Percentiles rank a stretch among this genome's conserved stretches.
Evolutionary conservation across 1,139 yeast species (phyloP).

Genomic region (Kodamaea derodonti): DNA sequence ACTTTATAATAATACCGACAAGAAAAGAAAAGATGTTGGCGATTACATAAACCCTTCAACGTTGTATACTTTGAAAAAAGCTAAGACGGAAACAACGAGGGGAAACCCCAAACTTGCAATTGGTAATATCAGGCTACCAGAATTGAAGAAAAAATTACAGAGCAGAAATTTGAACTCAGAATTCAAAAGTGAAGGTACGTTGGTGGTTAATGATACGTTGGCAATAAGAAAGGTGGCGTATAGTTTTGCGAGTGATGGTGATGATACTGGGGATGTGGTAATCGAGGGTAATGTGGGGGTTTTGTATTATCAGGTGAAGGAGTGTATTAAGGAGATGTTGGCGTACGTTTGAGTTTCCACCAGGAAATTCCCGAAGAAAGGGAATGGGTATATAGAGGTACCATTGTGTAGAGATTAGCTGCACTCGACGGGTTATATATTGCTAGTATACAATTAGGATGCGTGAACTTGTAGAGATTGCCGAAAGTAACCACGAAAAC

Average conservation of each 20-base stretch:
- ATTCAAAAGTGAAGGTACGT: slow-evolving; percentile 88
- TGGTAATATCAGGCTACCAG: slow-evolving; percentile 86
- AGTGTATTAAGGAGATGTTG: slow-evolving; percentile 70
- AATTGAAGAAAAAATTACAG: slow-evolving; percentile 62
- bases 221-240: slow-evolving; percentile 69
- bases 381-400: too few species aligned
- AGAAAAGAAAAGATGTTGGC: slow-evolving; percentile 16
- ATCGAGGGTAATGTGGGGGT: slow-evolving; percentile 81
- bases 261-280: slow-evolving; percentile 71
- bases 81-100: slow-evolving; percentile 14
- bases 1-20: slow-evolving; percentile 25
- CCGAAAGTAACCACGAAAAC: too few species aligned
- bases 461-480: too few species aligned
- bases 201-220: slow-evolving; percentile 77
- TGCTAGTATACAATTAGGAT: too few species aligned
- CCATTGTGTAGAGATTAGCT: too few species aligned
- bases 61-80: slow-evolving; percentile 34
- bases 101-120: slow-evolving; percentile 56
- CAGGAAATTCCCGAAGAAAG: too few species aligned
- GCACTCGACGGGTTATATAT: too few species aligned
- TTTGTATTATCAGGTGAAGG: slow-evolving; percentile 76
- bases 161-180: slow-evolving; percentile 70
- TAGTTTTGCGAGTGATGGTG: slow-evolving; percentile 31
- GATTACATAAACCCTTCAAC: slow-evolving; percentile 36
- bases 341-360: slow-evolving; percentile 64